Conservation (phyloP, 352 stramenopile genomes). For the Phytopythium aichiense region DNA sequence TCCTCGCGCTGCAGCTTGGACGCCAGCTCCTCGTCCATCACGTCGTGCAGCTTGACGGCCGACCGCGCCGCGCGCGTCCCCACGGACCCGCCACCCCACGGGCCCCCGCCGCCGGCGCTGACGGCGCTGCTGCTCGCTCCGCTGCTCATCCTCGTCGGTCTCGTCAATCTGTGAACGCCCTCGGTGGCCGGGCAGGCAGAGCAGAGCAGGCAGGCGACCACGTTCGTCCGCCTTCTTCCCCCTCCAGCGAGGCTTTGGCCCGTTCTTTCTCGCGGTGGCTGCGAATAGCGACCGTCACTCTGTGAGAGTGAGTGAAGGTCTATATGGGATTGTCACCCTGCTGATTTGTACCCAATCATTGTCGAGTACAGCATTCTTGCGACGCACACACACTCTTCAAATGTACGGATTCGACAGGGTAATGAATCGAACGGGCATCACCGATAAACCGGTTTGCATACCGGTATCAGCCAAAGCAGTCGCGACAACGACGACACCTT, state of each 20-base stretch:
- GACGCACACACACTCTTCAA: neutral
- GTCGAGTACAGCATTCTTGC: neutral
- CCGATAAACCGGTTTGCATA: too few species aligned
- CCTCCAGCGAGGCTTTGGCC: neutral
- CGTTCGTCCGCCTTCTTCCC: conserved; percentile 3
- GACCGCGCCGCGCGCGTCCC: conserved; percentile 13
- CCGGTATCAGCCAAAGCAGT: neutral
- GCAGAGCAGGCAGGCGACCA: neutral
- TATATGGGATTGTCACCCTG: neutral
- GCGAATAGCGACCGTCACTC: neutral
- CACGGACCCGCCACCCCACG: conserved; percentile 9
- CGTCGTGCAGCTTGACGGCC: conserved; percentile 52
- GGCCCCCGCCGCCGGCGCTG: neutral
- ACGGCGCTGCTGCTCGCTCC: neutral
- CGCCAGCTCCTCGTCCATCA: conserved; percentile 72
- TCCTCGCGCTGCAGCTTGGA: conserved; percentile 69
- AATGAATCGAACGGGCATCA: too few species aligned
- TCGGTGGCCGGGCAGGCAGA: neutral
- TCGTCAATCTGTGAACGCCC: neutral
- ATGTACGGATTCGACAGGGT: too few species aligned
- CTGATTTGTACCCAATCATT: neutral
- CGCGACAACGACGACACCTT: too few species aligned
- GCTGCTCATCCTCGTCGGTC: conserved; percentile 2
- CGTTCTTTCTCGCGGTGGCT: neutral
- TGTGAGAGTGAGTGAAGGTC: neutral